Evolutionary conservation across 352 stramenopile genomes (phyloP).

Genomic region (Peronospora belbahrii): DNA sequence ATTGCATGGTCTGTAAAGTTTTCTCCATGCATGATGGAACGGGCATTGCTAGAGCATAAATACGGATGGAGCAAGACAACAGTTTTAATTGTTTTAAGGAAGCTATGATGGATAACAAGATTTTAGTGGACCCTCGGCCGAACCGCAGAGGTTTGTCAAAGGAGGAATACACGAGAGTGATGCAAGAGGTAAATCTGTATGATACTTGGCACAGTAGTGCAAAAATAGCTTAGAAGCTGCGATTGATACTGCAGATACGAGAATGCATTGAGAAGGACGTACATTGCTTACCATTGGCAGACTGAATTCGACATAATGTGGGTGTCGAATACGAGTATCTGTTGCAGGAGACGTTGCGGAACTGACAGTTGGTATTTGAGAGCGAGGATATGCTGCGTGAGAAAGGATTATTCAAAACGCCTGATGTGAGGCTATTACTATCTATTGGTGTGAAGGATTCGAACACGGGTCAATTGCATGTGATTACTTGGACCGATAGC

Average conservation of each 20-base stretch:
- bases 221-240: neutral
- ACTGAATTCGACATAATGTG: slow-evolving; percentile 69
- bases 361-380: slow-evolving; percentile 68
- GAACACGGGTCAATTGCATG: slow-evolving; percentile 19
- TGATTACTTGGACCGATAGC: slow-evolving; percentile 89
- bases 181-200: slow-evolving; percentile 15
- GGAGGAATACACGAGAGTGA: slow-evolving; percentile 23
- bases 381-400: slow-evolving; percentile 74
- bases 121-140: neutral
- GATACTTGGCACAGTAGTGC: neutral
- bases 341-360: slow-evolving; percentile 64
- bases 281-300: slow-evolving; percentile 70
- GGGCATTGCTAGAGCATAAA: slow-evolving; percentile 46
- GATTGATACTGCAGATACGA: slow-evolving; percentile 29
- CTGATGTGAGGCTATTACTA: slow-evolving; percentile 70
- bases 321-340: slow-evolving; percentile 85
- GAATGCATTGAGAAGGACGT: slow-evolving; percentile 62
- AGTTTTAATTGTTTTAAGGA: slow-evolving; percentile 67
- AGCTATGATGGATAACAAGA: slow-evolving; percentile 22
- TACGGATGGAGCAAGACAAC: slow-evolving; percentile 57
- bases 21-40: slow-evolving; percentile 63
- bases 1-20: slow-evolving; percentile 45
- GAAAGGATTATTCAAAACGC: slow-evolving; percentile 81
- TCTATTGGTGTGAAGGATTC: slow-evolving; percentile 70
- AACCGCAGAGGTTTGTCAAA: slow-evolving; percentile 23